phyloP scores from a whole-genome alignment of 441 rosid genomes.

The Eugenia klotzschiana region DNA sequence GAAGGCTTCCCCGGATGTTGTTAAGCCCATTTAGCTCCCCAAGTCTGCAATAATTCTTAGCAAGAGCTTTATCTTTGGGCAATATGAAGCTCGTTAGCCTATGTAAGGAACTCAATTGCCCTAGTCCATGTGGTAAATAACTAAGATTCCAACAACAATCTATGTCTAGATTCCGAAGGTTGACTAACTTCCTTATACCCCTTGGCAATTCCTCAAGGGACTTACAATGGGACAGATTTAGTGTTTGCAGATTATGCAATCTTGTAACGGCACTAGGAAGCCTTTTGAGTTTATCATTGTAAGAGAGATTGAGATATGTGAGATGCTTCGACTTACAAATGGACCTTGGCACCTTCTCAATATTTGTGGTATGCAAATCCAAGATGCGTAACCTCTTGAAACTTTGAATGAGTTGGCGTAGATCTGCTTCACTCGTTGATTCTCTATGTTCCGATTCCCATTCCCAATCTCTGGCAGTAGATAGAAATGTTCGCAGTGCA shows the following conservation, averaged over 20 bases:
- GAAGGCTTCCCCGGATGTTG: background rate
- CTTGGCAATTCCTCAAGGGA: background rate
- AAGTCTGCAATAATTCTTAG: background rate
- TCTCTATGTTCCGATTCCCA: accelerated
- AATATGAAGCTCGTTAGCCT: background rate
- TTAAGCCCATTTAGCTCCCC: background rate
- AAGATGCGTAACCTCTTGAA: background rate
- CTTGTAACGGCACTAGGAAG: background rate
- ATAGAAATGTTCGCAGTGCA: background rate
- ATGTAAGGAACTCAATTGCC: background rate
- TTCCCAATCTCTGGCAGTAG: accelerated
- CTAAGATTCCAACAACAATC: accelerated
- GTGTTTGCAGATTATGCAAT: background rate
- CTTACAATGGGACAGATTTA: accelerated
- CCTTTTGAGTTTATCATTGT: accelerated
- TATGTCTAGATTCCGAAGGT: background rate
- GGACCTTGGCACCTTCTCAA: background rate
- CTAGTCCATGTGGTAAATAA: background rate
- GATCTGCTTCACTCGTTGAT: background rate
- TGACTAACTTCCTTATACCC: background rate
- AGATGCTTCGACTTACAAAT: background rate
- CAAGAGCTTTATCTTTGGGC: background rate
- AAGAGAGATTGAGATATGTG: accelerated
- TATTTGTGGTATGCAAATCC: accelerated
- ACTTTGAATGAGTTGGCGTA: accelerated